Base-by-base conservation (phyloP, 1,284 basidiomycete genomes). In the Ceratorhiza oryzae-sativae region DNA sequence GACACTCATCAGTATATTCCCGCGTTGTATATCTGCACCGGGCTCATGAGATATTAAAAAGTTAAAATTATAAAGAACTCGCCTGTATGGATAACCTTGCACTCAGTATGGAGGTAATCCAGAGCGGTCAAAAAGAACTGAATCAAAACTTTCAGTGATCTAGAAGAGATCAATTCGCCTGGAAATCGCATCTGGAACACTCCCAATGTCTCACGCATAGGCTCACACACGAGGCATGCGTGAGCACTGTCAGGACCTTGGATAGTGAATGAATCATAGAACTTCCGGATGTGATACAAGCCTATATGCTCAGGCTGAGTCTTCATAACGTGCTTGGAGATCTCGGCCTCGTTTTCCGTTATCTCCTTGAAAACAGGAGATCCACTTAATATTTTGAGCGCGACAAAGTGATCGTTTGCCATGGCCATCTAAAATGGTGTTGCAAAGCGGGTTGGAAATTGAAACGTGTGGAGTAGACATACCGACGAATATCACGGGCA, bases 51-150 rank as follows among this genome's bases (percentile, higher is more conserved):
- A 51, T 8, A 30, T 10, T 25, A 9, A 12, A 25, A 27, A 25
- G 23, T 30, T 8, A 9, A 12, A 10, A 27, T 18, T 27, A 48
- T 9, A 36, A 12, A 9, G n/a, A 12, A 46, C 59, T 20, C n/a
- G 30, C 59, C 59, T n/a, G 39, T 46, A 45, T 61, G 41, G 20
- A 61, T 27, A 25, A 61, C 25, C 25, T 45, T 20, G 41, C 59
- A 61, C 27, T 61, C 20, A 20, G 25, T 61, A 20, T 61, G 59
- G 10, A 61, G 36, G 23, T 61, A 61, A 41, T 61, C 59, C 39
- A 61, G 25, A 12, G n/a, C 36, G 27, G 39, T 23, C 12, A 61
- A 25, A 15, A 61, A 10, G 4, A 61, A 61, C 23, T 23, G 20
- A 45, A 61, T 10, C 39, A 30, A 45, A 8, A 13, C 6, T n/a